Evolutionary conservation across 331 rosid genomes (phyloP).

Genomic region (Pyracantha coccinea): DNA sequence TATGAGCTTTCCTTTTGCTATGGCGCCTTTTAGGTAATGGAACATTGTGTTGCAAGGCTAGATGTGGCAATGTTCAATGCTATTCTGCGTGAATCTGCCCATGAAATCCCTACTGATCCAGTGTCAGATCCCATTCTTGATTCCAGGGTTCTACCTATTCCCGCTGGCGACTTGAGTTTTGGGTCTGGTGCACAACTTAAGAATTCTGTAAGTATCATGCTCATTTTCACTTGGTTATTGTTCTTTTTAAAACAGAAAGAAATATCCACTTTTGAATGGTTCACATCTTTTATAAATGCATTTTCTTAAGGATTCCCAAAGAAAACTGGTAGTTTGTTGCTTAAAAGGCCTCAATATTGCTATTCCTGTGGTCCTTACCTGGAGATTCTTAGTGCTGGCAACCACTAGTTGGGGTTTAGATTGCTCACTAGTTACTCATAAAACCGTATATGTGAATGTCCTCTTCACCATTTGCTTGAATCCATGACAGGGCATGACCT

Average conservation of each 20-base stretch:
- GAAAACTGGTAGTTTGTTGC: not conserved
- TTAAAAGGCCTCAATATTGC: not conserved
- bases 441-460: not conserved
- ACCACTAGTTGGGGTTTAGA: not conserved
- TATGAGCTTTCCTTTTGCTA: slow-evolving; percentile 10
- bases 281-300: not conserved
- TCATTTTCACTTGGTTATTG: not conserved
- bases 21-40: slow-evolving; percentile 70
- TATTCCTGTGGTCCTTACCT: not conserved
- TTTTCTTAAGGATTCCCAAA: not conserved
- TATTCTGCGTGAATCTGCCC: slow-evolving; percentile 87
- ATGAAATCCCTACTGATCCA: slow-evolving; percentile 94
- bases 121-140: slow-evolving; percentile 92
- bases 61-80: slow-evolving; percentile 98
- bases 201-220: slow-evolving; percentile 54
- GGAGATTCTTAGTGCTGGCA: not conserved
- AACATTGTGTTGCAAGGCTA: slow-evolving; percentile 71
- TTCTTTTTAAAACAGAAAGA: not conserved
- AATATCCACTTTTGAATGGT: not conserved
- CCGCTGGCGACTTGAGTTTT: slow-evolving; percentile 93
- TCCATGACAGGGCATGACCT: not conserved
- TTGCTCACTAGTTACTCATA: not conserved
- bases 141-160: slow-evolving; percentile 88
- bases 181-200: slow-evolving; percentile 98
- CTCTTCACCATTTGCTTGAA: not conserved